A percentile compares a stretch with the other conserved stretches of the same genome.
Evolutionary conservation across 2,329 filamentous ascomycete genomes (phyloP).

Genomic region (Boeremia lycopersici): DNA sequence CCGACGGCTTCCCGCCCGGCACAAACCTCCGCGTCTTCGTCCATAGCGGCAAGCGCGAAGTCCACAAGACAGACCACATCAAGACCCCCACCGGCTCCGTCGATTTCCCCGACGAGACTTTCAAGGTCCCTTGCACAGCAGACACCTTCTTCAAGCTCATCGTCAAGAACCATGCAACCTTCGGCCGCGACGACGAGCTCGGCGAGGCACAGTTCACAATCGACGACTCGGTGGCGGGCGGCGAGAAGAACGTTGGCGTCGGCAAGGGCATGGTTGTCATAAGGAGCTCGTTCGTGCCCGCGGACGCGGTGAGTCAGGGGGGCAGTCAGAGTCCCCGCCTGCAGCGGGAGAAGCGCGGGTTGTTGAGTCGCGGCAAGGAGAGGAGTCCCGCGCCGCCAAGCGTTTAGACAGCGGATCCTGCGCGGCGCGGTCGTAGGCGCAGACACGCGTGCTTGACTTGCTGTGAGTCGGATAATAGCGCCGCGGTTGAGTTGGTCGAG

Average conservation of each 20-base stretch:
- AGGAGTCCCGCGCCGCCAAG: slow-evolving; percentile 16
- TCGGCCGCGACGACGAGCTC: slow-evolving; percentile 81
- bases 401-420: slow-evolving; percentile 1
- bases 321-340: slow-evolving; percentile 42
- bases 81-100: slow-evolving; percentile 68
- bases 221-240: slow-evolving; percentile 73
- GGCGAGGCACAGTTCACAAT: slow-evolving; percentile 90
- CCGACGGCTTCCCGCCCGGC: slow-evolving; percentile 75
- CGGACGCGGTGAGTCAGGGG: slow-evolving; percentile 45
- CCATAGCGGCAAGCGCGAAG: slow-evolving; percentile 70
- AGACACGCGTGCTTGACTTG: background rate
- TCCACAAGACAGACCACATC: slow-evolving; percentile 92
- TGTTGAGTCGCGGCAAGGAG: slow-evolving; percentile 53
- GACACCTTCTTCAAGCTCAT: slow-evolving; percentile 86
- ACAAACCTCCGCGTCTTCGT: slow-evolving; percentile 81
- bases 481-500: too few species aligned
- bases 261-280: slow-evolving; percentile 75
- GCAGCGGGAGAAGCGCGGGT: slow-evolving; percentile 47
- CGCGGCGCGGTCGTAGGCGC: background rate
- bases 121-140: slow-evolving; percentile 77
- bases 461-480: background rate
- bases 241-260: slow-evolving; percentile 75
- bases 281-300: slow-evolving; percentile 71
- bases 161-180: slow-evolving; percentile 83
- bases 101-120: slow-evolving; percentile 70